Conservation (phyloP, 495 filamentous ascomycete species). For the Penicillium pulvis region DNA sequence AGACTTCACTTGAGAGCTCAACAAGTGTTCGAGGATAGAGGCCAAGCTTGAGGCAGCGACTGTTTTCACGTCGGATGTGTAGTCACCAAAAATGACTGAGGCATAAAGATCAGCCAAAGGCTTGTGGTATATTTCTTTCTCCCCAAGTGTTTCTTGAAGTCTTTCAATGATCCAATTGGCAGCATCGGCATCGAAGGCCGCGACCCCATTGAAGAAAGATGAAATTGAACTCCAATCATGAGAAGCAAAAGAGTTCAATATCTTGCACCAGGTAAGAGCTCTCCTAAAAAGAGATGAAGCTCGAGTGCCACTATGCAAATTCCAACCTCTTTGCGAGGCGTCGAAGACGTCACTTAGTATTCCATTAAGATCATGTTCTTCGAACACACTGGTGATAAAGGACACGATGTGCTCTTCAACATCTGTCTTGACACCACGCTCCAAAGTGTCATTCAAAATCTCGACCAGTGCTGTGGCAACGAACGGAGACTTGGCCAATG, state of each 20-base stretch:
- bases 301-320: conserved; percentile 35
- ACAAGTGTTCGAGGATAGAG: conserved; percentile 30
- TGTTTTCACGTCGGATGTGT: conserved; percentile 33
- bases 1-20: conserved; percentile 20
- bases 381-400: conserved; percentile 31
- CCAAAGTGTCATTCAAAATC: conserved; percentile 41
- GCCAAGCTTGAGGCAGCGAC: conserved; percentile 39
- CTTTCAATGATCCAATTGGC: conserved; percentile 43
- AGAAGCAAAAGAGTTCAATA: conserved; percentile 30
- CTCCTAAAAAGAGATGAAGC: conserved; percentile 44
- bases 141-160: conserved; percentile 29
- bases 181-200: conserved; percentile 39
- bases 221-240: conserved; percentile 22
- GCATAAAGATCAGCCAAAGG: conserved; percentile 33
- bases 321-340: conserved; percentile 33
- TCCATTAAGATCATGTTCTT: conserved; percentile 32
- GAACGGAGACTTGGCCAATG: conserved; percentile 39
- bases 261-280: conserved; percentile 38
- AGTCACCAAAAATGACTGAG: conserved; percentile 32
- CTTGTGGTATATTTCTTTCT: conserved; percentile 24
- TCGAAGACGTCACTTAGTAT: conserved; percentile 34
- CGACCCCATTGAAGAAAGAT: conserved; percentile 29
- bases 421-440: conserved; percentile 34
- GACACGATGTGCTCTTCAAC: conserved; percentile 30
- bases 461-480: conserved; percentile 44